Base-by-base conservation (phyloP, 371 early-diverging fungal genomes). In the Mortierella sp. region DNA sequence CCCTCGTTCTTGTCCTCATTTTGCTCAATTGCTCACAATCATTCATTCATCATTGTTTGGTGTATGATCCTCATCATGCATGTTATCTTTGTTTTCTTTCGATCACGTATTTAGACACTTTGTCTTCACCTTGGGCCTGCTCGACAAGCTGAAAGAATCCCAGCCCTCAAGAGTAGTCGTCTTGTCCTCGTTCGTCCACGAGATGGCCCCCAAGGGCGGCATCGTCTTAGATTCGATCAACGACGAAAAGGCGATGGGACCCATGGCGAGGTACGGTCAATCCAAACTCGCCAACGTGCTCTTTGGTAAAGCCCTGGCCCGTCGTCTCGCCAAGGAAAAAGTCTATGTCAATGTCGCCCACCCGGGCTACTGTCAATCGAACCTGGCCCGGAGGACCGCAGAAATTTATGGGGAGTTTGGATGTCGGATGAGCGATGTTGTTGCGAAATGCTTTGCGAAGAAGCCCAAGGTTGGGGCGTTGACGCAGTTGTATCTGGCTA, bases 261-360 rank as follows among this genome's bases (percentile, higher is more conserved):
- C 65, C 1, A 26, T 64, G 2, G 69, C 53, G 0, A 53, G 79
- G 0, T 94, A 94, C 68, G 87, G 83, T 19, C 80, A 85, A 13
- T 87, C 90, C 34, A 94, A 94, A 79, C 85, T 93, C 41, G 90
- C 91, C 71, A 93, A 93, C 79, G 67, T 93, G n/a, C 85, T 91
- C 16, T 93, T 92, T 77, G 79, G 92, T 19, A 85, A 77, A 8
- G 86, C 86, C 4, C 85, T 95, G 41, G 82, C 86, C 1, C 84
- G 86, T 71, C 88, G 71, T 53, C 77, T 91, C 6, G 44, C 41
- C 50, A 84, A 64, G 31, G 82, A 88, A 45, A 45, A 86, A 26
- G 86, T 80, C 24, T 77, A 45, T 24, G 68, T 76, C 64, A 76
- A 80, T 31, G 47, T 64, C 0, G 52, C 55, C 22, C 73, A 80